Evolutionary conservation across 768 basidiomycete genomes (phyloP), one percentile per base, ranked within the genome.

Genomic region (Leccinellum rugosiceps): DNA sequence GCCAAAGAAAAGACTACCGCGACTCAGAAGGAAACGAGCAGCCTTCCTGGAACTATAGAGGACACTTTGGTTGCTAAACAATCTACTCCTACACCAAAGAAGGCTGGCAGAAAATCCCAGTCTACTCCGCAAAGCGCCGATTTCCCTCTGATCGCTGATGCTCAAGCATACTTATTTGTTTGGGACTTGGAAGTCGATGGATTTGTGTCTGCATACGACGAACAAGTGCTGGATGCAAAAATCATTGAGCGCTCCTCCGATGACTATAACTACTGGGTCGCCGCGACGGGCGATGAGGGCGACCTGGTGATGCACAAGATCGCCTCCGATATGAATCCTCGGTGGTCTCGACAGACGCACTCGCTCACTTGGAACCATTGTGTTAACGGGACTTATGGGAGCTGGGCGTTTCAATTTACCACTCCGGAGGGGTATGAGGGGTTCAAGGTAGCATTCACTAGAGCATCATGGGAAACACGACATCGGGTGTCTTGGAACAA

Each of bases 301-400:
- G 72, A 79, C 46, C 32, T 80, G 28, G 75, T 92, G 47, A 81
- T 80, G 25, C 92, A 93, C 73, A 76, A 75, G 60, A 79, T 93
- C 51, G 71, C 77, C 21, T 75, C 82, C 5, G 80, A 87, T 38
- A 87, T 90, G 84, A 92, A 90, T 63, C 85, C 85, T 64, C 79
- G 80, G 34, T 87, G 83, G 79, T 81, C 86, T 6, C 71, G 72
- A 31, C 81, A 80, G 56, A 80, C 84, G 68, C 69, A 72, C 48
- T 90, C 94, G 4, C 80, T 98, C 65, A 95, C 94, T 30, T 98
- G 97, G 91, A 96, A 94, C 62, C 79, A 92, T 69, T 68, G 81
- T 43, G 77, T 77, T 41, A 79, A 78, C n/a, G 78, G 79, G 28
- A 73, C 73, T 23, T 80, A 84, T 60, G 83, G 79, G 63, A 90